Percentiles rank a stretch among this genome's conserved stretches.
Evolutionary conservation across 768 basidiomycete genomes (phyloP).

Genomic region (Polyporus arcularius): DNA sequence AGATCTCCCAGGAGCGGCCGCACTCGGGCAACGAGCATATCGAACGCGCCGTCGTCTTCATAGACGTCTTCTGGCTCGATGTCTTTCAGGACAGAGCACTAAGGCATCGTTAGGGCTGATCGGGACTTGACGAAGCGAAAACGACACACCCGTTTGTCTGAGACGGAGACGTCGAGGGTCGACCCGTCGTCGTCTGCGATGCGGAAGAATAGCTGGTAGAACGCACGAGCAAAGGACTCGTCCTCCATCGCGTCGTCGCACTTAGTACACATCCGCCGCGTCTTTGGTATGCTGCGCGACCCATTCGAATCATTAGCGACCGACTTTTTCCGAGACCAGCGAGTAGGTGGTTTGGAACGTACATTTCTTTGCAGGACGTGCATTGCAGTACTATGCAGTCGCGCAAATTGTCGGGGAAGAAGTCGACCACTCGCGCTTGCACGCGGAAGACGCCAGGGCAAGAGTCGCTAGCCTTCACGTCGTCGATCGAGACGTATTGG

Average conservation of each 20-base stretch:
- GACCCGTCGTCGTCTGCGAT: constrained; percentile 51
- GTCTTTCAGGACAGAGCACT: constrained; percentile 40
- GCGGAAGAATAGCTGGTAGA: constrained; percentile 50
- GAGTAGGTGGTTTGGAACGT: constrained; percentile 17
- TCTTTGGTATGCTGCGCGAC: constrained; percentile 43
- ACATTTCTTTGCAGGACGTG: constrained; percentile 54
- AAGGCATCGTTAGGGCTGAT: constrained; percentile 18
- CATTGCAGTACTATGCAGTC: constrained; percentile 54
- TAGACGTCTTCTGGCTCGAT: constrained; percentile 45
- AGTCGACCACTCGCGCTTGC: constrained; percentile 54
- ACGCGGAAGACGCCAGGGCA: constrained; percentile 42
- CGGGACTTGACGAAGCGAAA: background rate
- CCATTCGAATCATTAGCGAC: background rate
- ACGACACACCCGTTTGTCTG: constrained; percentile 44
- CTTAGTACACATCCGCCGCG: constrained; percentile 42
- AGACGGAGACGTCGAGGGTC: constrained; percentile 48
- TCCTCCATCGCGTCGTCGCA: constrained; percentile 56
- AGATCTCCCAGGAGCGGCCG: constrained; percentile 51
- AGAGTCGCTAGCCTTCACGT: constrained; percentile 6
- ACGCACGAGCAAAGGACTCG: constrained; percentile 36
- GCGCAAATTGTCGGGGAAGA: constrained; percentile 50
- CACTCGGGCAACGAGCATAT: constrained; percentile 42
- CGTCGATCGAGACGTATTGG: background rate
- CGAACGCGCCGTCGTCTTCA: constrained; percentile 40
- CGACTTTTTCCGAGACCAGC: background rate